phyloP scores from a whole-genome alignment of 179 eudicot genomes.

The Silene noctiflora region DNA sequence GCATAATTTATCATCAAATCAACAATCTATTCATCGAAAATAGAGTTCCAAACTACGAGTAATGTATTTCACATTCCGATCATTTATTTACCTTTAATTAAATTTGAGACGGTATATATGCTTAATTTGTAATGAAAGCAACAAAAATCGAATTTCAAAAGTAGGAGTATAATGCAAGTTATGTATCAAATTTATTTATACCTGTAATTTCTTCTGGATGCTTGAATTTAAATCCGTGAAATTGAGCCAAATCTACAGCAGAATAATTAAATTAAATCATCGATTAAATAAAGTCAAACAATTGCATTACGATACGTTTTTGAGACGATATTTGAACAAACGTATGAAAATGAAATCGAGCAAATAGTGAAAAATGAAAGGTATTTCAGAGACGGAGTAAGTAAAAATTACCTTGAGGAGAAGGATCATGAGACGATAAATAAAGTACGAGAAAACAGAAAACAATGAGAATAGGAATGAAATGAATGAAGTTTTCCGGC shows the following conservation, averaged over 20 bases:
- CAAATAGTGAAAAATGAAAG: too few relatives aligned
- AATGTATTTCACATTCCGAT: too few relatives aligned
- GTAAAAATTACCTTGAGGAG: conserved; percentile 48
- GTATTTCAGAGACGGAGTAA: neutral
- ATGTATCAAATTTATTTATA: conserved; percentile 12
- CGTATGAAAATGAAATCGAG: too few relatives aligned
- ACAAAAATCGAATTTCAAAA: neutral
- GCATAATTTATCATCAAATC: neutral
- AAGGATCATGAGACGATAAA: conserved; percentile 70
- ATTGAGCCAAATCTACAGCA: conserved; percentile 47
- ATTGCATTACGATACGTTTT: too few relatives aligned
- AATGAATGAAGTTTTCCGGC: conserved; percentile 49
- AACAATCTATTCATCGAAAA: neutral
- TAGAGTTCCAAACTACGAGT: neutral
- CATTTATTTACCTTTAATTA: too few relatives aligned
- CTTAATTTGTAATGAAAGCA: neutral
- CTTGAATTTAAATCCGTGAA: conserved; percentile 35
- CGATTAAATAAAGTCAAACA: neutral
- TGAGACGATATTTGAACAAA: too few relatives aligned
- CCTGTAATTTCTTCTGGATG: conserved; percentile 36
- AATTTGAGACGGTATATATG: too few relatives aligned
- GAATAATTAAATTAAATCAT: neutral
- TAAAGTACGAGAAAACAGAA: conserved; percentile 69
- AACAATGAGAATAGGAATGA: conserved; percentile 61
- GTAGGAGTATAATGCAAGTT: neutral